Base-by-base conservation (phyloP, 106 monocot species). In the Posidonia australis region DNA sequence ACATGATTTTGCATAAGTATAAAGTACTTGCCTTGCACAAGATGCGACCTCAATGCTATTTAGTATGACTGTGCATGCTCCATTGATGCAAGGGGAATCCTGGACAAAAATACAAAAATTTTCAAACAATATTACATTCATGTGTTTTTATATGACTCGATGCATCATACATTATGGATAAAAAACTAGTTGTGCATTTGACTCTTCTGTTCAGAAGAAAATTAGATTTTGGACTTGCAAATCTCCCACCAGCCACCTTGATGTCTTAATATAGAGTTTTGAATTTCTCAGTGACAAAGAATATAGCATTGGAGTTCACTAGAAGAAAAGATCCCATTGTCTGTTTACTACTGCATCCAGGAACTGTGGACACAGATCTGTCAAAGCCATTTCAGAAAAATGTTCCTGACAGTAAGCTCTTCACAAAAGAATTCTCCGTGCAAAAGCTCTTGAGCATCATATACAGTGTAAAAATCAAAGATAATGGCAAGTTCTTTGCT, bases 401-500 rank as follows among this genome's bases (percentile, higher is more conserved):
- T 59, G 90, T 96, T 30, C 84, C 96, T 7, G 58, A 76, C 32
- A 74, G 68, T 41, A 96, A 96, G 80, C 87, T 96, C 41, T 96
- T 96, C 78, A 87, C 90, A 0, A 78, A 56, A 46, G 87, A 87
- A 61, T 96, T 79, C 70, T 87, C 90, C 9, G 96, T 87, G 18
- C 60, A 77, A 56, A 90, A 80, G 76, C 78, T 96, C 29, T 67
- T 96, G 2, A 66, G 46, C 74, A 80, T 96, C 71, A 87, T 96
- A 44, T 78, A 96, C 58, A 78, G 67, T 53, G 77, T 67, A 30
- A 84, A 81, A 52, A 46, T 56, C 26, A 73, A 79, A 25, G 96
- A 90, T 36, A 96, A 84, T 46, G 96, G 96, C n/a, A 96, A 90
- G 74, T 90, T 90, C 61, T 96, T 87, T 48, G 96, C 87, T n/a